Percentiles rank a stretch among this genome's conserved stretches.
phyloP scores from a whole-genome alignment of 75 land plant species.

The Selaginella tamariscina region DNA sequence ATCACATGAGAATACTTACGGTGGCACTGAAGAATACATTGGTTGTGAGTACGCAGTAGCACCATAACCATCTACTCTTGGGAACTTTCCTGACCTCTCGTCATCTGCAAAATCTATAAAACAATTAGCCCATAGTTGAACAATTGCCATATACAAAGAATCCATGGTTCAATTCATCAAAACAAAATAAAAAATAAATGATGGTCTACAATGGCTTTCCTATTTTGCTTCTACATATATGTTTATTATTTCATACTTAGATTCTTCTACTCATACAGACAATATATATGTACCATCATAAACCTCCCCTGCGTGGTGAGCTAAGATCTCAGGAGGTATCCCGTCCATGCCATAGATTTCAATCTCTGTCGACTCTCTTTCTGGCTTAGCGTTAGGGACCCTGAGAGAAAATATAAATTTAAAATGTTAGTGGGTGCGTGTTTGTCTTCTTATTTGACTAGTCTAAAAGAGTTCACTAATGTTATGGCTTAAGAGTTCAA shows the following conservation, averaged over 20 bases:
- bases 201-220: too few relatives aligned
- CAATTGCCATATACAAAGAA: too few relatives aligned
- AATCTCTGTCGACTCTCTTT: constrained; percentile 81
- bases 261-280: too few relatives aligned
- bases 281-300: neutral
- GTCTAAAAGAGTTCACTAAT: neutral
- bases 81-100: constrained; percentile 54
- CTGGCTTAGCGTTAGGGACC: constrained; percentile 96
- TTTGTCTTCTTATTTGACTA: too few relatives aligned
- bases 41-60: constrained; percentile 49
- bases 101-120: constrained; percentile 50
- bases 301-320: constrained; percentile 90
- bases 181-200: too few relatives aligned
- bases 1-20: constrained; percentile 62
- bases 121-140: too few relatives aligned
- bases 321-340: constrained; percentile 71
- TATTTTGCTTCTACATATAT: too few relatives aligned
- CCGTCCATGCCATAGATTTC: constrained; percentile 97
- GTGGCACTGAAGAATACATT: constrained; percentile 36
- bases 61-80: constrained; percentile 63
- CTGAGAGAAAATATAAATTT: constrained; percentile 25
- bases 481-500: neutral
- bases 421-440: too few relatives aligned
- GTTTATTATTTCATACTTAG: too few relatives aligned
- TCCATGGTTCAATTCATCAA: too few relatives aligned